Evolutionary conservation across 495 filamentous ascomycete species (phyloP).

Genomic region (Sabuloglossum arenarium): DNA sequence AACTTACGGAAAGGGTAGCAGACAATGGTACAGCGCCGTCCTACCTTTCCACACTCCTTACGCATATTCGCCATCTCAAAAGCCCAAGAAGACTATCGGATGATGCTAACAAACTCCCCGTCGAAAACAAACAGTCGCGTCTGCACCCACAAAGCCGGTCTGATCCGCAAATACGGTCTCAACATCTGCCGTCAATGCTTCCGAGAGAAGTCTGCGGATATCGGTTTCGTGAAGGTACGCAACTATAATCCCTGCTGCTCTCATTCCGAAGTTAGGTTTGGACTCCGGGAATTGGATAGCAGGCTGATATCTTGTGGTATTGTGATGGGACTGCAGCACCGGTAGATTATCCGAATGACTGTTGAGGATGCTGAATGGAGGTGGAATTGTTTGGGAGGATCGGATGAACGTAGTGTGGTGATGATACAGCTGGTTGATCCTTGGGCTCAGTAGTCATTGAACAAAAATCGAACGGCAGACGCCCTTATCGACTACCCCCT

Average conservation of each 20-base stretch:
- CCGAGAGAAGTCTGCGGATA: constrained; percentile 86
- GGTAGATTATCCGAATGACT: not conserved
- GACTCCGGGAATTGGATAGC: not conserved
- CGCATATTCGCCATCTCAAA: not conserved
- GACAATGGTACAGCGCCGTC: constrained; percentile 49
- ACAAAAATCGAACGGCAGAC: too few species aligned
- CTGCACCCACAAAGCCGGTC: constrained; percentile 84
- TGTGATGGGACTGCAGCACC: not conserved
- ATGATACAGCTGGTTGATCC: not conserved
- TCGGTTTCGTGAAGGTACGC: constrained; percentile 97
- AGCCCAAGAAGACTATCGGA: not conserved
- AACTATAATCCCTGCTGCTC: constrained; percentile 8
- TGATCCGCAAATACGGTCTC: constrained; percentile 97
- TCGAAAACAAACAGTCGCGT: constrained; percentile 46
- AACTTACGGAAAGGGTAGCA: constrained; percentile 87
- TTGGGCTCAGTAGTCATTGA: too few species aligned
- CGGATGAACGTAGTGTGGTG: not conserved
- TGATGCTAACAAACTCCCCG: not conserved
- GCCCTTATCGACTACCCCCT: too few species aligned
- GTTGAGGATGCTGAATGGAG: not conserved
- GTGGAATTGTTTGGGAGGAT: not conserved
- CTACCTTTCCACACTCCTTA: not conserved
- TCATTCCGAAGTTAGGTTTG: not conserved
- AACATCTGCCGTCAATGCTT: constrained; percentile 99
- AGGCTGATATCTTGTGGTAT: not conserved